These are phyloP conservation scores for Wallemia mellicola DNA, from an alignment of 1,284 basidiomycete genomes.

Conservation along the genomic window DNA sequence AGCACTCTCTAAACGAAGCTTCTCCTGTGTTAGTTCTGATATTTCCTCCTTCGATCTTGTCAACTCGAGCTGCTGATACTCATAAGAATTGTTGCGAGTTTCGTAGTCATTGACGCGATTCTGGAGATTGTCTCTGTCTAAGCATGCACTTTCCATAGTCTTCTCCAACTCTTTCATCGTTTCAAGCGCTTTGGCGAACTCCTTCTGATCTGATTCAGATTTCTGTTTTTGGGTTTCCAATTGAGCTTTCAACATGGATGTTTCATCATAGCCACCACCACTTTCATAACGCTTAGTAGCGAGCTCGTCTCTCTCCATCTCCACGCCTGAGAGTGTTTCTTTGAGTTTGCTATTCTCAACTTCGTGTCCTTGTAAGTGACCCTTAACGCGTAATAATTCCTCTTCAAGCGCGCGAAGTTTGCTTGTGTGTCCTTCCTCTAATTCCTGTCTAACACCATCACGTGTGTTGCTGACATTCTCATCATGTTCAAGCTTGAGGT, in stretches of 20 bases:
- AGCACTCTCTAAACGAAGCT: slow-evolving; percentile 11
- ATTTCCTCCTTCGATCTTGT: slow-evolving; percentile 4
- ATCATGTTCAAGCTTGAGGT: slow-evolving; percentile 2
- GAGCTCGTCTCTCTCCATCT: neutral
- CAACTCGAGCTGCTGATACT: slow-evolving; percentile 3
- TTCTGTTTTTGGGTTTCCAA: slow-evolving; percentile 36
- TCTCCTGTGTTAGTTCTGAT: slow-evolving; percentile 9
- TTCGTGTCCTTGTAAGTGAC: neutral
- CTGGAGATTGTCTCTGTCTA: slow-evolving; percentile 48
- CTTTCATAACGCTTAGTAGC: slow-evolving; percentile 4
- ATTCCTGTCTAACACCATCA: neutral
- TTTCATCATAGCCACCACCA: slow-evolving; percentile 1
- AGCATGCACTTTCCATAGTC: slow-evolving; percentile 41
- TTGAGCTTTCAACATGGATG: neutral
- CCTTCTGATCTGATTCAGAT: slow-evolving; percentile 39
- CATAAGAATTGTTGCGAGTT: slow-evolving; percentile 4
- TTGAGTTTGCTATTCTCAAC: neutral
- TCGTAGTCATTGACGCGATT: slow-evolving; percentile 23
- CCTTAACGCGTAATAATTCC: neutral
- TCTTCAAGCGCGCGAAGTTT: neutral
- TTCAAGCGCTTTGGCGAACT: slow-evolving; percentile 40
- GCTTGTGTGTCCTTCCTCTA: neutral
- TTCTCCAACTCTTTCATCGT: slow-evolving; percentile 42
- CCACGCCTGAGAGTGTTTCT: neutral
- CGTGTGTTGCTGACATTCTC: neutral